Percentiles rank a stretch among this genome's conserved stretches.
phyloP scores from a whole-genome alignment of 768 basidiomycete genomes.

The Lyophyllum atratum region DNA sequence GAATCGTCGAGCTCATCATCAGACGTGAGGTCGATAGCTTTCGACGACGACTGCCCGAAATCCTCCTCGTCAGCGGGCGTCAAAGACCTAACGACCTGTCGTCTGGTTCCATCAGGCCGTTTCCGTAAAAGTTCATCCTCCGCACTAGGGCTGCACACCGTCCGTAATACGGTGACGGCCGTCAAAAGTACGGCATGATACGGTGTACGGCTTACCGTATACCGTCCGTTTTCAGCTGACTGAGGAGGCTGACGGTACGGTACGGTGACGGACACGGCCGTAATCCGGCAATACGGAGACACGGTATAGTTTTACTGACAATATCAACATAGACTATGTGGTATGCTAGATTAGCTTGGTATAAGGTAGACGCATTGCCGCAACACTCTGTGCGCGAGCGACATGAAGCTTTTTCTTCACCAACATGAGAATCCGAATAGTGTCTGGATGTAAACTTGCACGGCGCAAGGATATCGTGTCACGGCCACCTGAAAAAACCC shows the following conservation, averaged over 20 bases:
- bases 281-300: no score
- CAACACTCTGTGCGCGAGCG: background rate
- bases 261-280: background rate
- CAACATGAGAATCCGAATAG: conserved; percentile 10
- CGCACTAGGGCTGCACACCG: conserved; percentile 79
- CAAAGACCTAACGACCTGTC: conserved; percentile 9
- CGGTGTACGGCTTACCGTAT: no score
- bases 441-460: conserved; percentile 22
- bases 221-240: no score
- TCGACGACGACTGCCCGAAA: conserved; percentile 1
- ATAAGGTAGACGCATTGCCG: background rate
- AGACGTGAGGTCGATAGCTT: conserved; percentile 19
- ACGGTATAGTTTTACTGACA: no score
- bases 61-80: conserved; percentile 22
- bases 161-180: no score
- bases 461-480: conserved; percentile 22
- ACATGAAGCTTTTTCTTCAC: background rate
- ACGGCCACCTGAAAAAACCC: conserved; percentile 19
- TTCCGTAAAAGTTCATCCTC: background rate
- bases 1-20: conserved; percentile 25
- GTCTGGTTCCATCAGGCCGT: background rate
- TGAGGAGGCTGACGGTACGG: background rate
- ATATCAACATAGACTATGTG: no score
- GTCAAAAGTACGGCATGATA: no score
- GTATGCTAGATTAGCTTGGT: no score